Percentiles rank a stretch among this genome's conserved stretches.
Conservation (phyloP, 495 filamentous ascomycete species). For the Podospora sp. region DNA sequence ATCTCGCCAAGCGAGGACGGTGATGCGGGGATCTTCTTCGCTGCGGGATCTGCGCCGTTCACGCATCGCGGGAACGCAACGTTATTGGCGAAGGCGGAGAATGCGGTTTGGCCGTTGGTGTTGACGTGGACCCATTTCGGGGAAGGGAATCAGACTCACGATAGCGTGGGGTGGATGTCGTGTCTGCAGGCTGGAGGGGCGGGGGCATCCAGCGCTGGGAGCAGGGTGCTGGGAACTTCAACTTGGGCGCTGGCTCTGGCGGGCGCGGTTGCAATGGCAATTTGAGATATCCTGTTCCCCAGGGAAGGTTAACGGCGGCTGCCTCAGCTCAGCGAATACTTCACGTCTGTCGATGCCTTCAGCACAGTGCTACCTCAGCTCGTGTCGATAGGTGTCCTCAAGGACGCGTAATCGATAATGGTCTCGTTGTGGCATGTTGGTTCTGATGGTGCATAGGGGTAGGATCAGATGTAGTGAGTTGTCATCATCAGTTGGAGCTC, state of each 20-base stretch:
- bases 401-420: too few relatives aligned
- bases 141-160: conserved; percentile 15
- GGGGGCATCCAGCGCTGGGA: too few relatives aligned
- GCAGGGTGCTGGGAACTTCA: background rate
- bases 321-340: too few relatives aligned
- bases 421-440: too few relatives aligned
- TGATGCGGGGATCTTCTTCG: conserved; percentile 14
- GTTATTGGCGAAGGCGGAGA: conserved; percentile 15
- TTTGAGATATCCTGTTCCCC: background rate
- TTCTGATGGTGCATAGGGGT: too few relatives aligned
- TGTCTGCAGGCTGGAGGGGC: conserved; percentile 16
- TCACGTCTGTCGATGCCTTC: too few relatives aligned
- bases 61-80: conserved; percentile 13
- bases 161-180: conserved; percentile 25
- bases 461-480: too few relatives aligned
- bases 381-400: too few relatives aligned
- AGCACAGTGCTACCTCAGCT: too few relatives aligned
- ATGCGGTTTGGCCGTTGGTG: conserved; percentile 28
- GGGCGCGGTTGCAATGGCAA: background rate
- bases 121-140: conserved; percentile 31
- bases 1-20: background rate
- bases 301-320: too few relatives aligned
- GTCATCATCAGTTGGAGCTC: too few relatives aligned
- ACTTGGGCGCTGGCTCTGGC: conserved; percentile 7
- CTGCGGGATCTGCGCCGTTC: conserved; percentile 13